Evolutionary conservation across 164 flowering plant species (phyloP), one percentile per base, ranked within the genome.

Genomic region (Cinnamomum micranthum): DNA sequence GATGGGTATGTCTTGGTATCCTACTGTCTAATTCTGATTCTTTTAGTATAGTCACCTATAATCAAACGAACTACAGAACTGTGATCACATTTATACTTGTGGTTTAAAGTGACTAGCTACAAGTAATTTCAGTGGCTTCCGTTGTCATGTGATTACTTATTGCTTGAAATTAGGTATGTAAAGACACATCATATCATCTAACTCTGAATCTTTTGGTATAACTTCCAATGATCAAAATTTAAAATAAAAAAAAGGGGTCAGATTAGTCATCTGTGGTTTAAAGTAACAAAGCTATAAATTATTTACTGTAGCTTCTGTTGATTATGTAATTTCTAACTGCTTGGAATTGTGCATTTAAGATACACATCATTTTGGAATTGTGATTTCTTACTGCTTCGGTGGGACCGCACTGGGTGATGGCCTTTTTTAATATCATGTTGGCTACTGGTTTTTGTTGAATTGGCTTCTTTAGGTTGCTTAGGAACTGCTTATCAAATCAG

Each of bases 1-100:
- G 66, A 95, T 95, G 99, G 93, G 99, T 95, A 89, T 66, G 90
- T 75, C 68, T 22, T 64, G 66, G 15, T 14, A 31, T 67, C 10
- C 69, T 67, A 27, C 47, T 9, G 14, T 15, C 17, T 67, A 67
- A 31, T 67, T 67, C 5, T 27, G 41, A 67, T 67, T 17, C 19
- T 67, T 31, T 27, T 14, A 67, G 28, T 27, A 60, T 60, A 60
- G 17, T n/a, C 17, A 2, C 64, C 9, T 60, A 60, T 5, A 14
- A 60, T 60, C 10, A 22, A 15, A 20, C 7, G 11, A 20, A 60
- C 64, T 14, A 60, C 7, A 3, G 17, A 60, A n/a, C 0, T 35
- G 4, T 60, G 10, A 60, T 60, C 24, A 60, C 6, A 35, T 35
- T 35, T 35, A 35, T 35, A 35, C 2, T 35, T 35, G 10, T 35